These are phyloP conservation scores for Trametes punicea DNA, from an alignment of 768 basidiomycete genomes.

Conservation along the genomic window DNA sequence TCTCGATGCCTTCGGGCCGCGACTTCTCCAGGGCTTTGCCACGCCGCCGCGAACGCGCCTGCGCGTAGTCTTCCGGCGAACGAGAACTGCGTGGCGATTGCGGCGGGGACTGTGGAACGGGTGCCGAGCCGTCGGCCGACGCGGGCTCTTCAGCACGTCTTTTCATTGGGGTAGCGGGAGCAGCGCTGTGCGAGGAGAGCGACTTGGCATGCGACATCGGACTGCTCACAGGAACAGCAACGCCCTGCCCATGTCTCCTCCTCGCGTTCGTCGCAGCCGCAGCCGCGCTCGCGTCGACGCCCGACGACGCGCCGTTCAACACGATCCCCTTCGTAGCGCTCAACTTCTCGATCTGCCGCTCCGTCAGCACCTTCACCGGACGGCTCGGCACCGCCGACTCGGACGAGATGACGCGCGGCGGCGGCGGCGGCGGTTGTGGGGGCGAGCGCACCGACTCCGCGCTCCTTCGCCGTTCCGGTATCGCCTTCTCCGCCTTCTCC, in stretches of 20 bases:
- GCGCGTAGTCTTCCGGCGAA: slow-evolving; percentile 39
- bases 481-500: too few species aligned
- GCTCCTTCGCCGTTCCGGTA: neutral
- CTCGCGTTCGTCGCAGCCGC: neutral
- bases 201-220: neutral
- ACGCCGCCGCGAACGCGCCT: slow-evolving; percentile 39
- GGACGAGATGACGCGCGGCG: slow-evolving; percentile 13
- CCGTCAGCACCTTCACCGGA: slow-evolving; percentile 26
- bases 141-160: neutral
- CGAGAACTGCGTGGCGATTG: slow-evolving; percentile 22
- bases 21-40: slow-evolving; percentile 40
- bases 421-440: slow-evolving; percentile 4
- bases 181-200: neutral
- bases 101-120: slow-evolving; percentile 19
- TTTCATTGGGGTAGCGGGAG: neutral
- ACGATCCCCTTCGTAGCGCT: slow-evolving; percentile 14
- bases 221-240: neutral
- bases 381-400: slow-evolving; percentile 13
- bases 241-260: slow-evolving; percentile 12
- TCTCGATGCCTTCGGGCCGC: slow-evolving; percentile 35
- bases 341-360: slow-evolving; percentile 28
- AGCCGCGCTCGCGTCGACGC: neutral
- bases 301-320: neutral
- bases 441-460: slow-evolving; percentile 1
- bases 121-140: slow-evolving; percentile 15